Conservation (phyloP, 306 rosid species). For the Cucumis hystrix region DNA sequence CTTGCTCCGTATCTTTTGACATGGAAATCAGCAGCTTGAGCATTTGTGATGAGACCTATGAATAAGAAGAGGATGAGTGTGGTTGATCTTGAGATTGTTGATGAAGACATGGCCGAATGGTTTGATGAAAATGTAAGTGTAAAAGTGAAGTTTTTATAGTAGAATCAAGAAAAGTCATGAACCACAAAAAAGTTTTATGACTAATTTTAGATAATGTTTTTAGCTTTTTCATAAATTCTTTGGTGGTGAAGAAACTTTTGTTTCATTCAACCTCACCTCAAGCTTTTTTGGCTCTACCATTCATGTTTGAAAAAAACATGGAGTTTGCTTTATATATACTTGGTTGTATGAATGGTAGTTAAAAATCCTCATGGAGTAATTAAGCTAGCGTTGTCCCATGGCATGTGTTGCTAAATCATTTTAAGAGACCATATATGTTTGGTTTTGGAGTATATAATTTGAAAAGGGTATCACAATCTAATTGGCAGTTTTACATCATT, state of each 20-base stretch:
- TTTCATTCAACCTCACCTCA: neutral
- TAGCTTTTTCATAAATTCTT: neutral
- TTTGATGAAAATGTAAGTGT: neutral
- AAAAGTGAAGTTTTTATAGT: neutral
- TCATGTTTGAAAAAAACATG: neutral
- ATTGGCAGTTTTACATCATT: no score
- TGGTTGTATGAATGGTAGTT: neutral
- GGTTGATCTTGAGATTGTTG: neutral
- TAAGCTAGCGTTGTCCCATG: neutral
- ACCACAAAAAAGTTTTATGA: constrained; percentile 6
- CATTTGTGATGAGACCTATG: neutral
- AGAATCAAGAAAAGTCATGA: neutral
- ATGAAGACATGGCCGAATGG: neutral
- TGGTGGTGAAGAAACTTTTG: neutral
- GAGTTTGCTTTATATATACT: neutral
- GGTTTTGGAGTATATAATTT: neutral
- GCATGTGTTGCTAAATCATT: neutral
- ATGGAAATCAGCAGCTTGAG: constrained; percentile 14
- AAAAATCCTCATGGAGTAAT: neutral
- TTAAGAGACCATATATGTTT: neutral
- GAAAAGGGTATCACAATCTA: no score
- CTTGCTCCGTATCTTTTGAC: constrained; percentile 21
- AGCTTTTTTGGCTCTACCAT: neutral
- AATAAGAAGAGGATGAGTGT: constrained; percentile 5
- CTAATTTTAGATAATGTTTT: constrained; percentile 15